A percentile compares a stretch with the other conserved stretches of the same genome.
Conservation (phyloP, 2,329 filamentous ascomycete species). For the Exophiala sideris region DNA sequence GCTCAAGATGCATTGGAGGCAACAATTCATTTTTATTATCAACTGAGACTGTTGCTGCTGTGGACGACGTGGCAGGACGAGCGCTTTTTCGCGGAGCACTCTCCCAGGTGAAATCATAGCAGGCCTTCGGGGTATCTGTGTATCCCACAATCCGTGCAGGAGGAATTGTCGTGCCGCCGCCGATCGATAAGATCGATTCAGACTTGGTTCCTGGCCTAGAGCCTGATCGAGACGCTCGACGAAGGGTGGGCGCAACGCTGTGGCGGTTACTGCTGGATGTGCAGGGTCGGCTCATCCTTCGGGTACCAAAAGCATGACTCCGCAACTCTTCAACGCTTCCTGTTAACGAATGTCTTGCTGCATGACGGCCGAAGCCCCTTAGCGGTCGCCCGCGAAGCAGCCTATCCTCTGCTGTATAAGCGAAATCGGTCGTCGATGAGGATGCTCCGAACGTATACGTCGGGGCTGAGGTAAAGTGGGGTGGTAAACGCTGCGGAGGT, state of each 20-base stretch:
- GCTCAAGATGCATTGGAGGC: conserved; percentile 1
- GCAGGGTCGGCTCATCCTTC: conserved; percentile 13
- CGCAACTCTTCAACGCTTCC: conserved; percentile 20
- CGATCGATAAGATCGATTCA: conserved; percentile 7
- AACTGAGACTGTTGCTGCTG: conserved; percentile 9
- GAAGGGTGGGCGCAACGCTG: conserved; percentile 13
- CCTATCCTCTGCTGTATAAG: conserved; percentile 11
- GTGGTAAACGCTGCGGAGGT: conserved; percentile 4
- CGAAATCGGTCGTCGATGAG: conserved; percentile 9
- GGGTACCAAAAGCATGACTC: conserved; percentile 12
- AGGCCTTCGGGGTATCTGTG: conserved; percentile 10
- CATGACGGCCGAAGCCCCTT: conserved; percentile 2
- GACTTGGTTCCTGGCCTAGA: conserved; percentile 11
- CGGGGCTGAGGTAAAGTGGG: conserved; percentile 8
- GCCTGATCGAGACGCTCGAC: conserved; percentile 13
- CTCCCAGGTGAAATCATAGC: conserved; percentile 5
- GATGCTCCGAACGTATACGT: conserved; percentile 5
- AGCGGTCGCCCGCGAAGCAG: conserved; percentile 6
- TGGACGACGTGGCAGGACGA: conserved; percentile 11
- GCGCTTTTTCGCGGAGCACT: not conserved
- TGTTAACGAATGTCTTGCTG: conserved; percentile 8
- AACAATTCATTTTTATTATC: not conserved
- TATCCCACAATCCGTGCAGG: conserved; percentile 6
- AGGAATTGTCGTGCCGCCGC: conserved; percentile 3
- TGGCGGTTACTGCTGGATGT: conserved; percentile 10